Evolutionary conservation across 2,329 filamentous ascomycete genomes (phyloP), one percentile per base, ranked within the genome.

Genomic region (Aspergillus ruber): DNA sequence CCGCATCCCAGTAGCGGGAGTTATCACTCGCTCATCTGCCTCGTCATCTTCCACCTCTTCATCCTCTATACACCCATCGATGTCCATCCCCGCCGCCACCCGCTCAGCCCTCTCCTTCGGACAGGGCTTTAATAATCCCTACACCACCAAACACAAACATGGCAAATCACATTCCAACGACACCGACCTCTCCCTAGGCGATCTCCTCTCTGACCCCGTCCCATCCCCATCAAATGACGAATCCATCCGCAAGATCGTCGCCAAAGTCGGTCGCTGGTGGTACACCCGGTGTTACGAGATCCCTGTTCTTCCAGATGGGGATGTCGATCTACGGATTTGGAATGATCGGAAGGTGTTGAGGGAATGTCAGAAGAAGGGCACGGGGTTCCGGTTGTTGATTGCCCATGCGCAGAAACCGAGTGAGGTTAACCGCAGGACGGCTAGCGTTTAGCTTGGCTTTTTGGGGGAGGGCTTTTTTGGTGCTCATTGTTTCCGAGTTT

Each of bases 191-290:
- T 72, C 71, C 4, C 72, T 90, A 1, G 82, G 83, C 1, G 86
- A 90, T 60, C 82, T 89, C 70, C 85, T 89, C 68, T 82, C 78
- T 25, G 84, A 88, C 54, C 77, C 83, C 32, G 79, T 81, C n/a
- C 77, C 83, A n/a, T 80, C 82, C 6, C 76, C 81, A 0, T 74
- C 79, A 12, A 85, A 86, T 18, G 89, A 95, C 56, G 88, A 90
- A 61, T 85, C 83, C 55, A 95, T 97, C 62, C 88, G 89, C 12
- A 90, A 88, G 62, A 95, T 95, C 77, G 90, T 97, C 18, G 86
- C 90, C 13, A 85, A 84, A 53, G 91, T 97, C 9, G 91, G 90
- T 2, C 80, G 93, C 39, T 97, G 91, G 89, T 98, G 93, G 93
- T 97, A 95, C 69, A 87, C 83, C 8, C 82, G 86, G 45, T 96